phyloP scores from a whole-genome alignment of 345 rosid genomes.

The Salix caprea region DNA sequence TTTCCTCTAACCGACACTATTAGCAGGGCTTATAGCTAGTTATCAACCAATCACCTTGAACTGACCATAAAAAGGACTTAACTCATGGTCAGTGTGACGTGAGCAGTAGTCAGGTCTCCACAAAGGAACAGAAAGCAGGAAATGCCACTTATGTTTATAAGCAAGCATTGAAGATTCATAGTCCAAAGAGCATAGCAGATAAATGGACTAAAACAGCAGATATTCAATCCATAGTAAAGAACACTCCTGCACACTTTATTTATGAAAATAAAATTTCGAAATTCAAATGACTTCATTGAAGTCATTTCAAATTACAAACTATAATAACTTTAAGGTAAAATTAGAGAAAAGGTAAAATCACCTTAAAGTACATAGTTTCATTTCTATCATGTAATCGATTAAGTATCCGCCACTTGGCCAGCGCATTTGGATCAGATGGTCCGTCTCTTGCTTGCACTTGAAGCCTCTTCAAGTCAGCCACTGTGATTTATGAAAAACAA shows the following conservation, averaged over 20 bases:
- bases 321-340: background rate
- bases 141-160: background rate
- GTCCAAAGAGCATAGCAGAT: background rate
- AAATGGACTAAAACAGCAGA: background rate
- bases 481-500: conserved; percentile 31
- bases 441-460: conserved; percentile 92
- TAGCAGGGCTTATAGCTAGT: background rate
- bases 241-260: background rate
- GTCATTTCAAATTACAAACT: too few relatives aligned
- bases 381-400: conserved; percentile 93
- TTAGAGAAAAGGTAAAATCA: background rate
- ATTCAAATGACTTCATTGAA: background rate
- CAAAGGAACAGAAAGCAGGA: background rate
- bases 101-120: background rate
- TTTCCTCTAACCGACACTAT: background rate
- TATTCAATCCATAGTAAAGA: background rate
- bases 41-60: background rate
- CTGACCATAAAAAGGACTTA: background rate
- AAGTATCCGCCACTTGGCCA: conserved; percentile 94
- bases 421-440: conserved; percentile 83
- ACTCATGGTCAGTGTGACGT: background rate
- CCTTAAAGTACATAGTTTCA: conserved; percentile 96
- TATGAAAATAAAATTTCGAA: too few relatives aligned
- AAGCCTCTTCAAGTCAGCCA: conserved; percentile 88
- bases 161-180: background rate